phyloP scores from a whole-genome alignment of 345 rosid species.

The Brassica rapa region DNA sequence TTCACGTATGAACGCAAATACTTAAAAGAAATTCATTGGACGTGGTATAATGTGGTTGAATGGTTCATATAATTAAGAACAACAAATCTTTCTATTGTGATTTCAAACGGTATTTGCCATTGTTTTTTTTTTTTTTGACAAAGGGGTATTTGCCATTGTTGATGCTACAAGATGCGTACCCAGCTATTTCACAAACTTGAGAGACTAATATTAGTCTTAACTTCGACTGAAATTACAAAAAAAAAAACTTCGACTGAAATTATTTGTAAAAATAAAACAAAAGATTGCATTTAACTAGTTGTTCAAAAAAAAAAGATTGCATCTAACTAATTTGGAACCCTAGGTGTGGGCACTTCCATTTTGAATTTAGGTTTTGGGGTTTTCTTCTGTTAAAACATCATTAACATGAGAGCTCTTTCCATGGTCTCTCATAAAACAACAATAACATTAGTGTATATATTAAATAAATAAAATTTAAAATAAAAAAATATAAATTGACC shows the following conservation, averaged over 20 bases:
- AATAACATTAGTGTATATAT: no score
- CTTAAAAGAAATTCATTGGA: not conserved
- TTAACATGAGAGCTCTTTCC: not conserved
- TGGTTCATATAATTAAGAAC: not conserved
- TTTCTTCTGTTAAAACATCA: not conserved
- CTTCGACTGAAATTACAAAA: no score
- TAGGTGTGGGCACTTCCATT: not conserved
- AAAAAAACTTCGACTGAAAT: no score
- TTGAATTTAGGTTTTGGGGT: not conserved
- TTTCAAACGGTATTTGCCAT: not conserved
- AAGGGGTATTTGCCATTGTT: not conserved
- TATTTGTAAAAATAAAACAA: no score
- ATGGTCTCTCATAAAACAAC: not conserved
- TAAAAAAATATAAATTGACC: no score
- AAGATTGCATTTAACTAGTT: not conserved
- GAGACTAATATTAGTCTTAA: not conserved
- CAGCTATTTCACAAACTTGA: not conserved
- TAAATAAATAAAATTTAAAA: no score
- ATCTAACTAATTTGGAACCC: not conserved
- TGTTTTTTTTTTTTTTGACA: no score
- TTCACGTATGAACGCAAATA: not conserved
- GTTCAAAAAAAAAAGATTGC: not conserved
- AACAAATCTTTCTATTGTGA: not conserved
- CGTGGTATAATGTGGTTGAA: not conserved
- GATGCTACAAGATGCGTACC: not conserved